Evolutionary conservation across 169 alveolate genomes (phyloP), one percentile per base, ranked within the genome.

Genomic region (Toxoplasma gondii): DNA sequence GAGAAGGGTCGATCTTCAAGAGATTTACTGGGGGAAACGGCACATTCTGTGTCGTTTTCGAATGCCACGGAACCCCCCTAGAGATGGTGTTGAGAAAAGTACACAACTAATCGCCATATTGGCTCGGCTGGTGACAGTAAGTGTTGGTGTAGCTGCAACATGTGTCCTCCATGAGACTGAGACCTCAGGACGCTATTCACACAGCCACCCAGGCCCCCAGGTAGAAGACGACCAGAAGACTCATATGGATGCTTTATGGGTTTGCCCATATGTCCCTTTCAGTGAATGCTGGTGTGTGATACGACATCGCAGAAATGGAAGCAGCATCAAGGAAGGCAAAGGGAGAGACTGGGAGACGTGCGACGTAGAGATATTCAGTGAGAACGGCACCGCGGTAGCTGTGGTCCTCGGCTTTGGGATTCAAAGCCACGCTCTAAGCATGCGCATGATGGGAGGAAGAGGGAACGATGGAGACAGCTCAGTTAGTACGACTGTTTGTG

Each of bases 261-360:
- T 78, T 34, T 78, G 87, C 19, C 87, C 87, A 5, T 78, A 31
- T 44, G 87, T 78, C 41, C 87, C 87, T 27, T 38, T 78, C 41
- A 78, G 31, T 78, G 87, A 78, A 34, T 78, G 87, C 44, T 78
- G 87, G 87, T 34, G 87, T 24, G 45, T 78, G 29, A 39, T 78
- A 34, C 39, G 44, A 27, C 87, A 78, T 24, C 78, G 78, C 36
- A 64, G 9, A 29, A 19, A 64, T 4, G 12, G 2, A 10, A 1
- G 16, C n/a, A 29, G 78, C 34, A 2, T 64, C 36, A 64, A 19
- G 24, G 78, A 24, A 24, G 78, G 78, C 34, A 31, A 19, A 64
- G 78, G 78, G 27, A 36, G 34, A 31, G 12, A 64, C 34, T 9
- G 78, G 78, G 78, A 31, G 78, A 19, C 34, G 78, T 64, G 78